phyloP scores from a whole-genome alignment of 108 stramenopile species.

The Pseudonitzschia pungens region DNA sequence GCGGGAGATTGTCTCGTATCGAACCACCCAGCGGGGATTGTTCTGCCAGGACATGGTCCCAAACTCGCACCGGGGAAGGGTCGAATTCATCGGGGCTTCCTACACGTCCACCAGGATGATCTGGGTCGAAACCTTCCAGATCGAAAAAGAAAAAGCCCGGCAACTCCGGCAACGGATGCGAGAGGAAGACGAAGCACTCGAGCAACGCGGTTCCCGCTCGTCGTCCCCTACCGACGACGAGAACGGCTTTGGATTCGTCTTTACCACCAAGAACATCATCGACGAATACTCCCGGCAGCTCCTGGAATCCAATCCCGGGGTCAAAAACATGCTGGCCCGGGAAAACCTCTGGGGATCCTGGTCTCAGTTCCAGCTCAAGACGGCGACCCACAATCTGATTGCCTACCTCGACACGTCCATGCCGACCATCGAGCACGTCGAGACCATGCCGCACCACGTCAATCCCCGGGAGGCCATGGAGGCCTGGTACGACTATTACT shows the following conservation, averaged over 20 bases:
- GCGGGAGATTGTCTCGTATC: slow-evolving; percentile 10
- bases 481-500: slow-evolving; percentile 13
- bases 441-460: neutral
- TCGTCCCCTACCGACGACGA: neutral
- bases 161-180: neutral
- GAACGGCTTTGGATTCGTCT: slow-evolving; percentile 1
- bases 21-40: slow-evolving; percentile 3
- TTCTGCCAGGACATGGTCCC: slow-evolving; percentile 9
- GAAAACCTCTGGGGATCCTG: slow-evolving; percentile 8
- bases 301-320: neutral
- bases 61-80: slow-evolving; percentile 1
- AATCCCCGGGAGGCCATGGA: slow-evolving; percentile 15
- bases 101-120: slow-evolving; percentile 14
- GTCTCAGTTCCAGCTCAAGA: slow-evolving; percentile 14
- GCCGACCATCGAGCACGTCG: slow-evolving; percentile 9
- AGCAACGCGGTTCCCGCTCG: neutral
- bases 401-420: slow-evolving; percentile 10
- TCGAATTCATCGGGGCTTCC: slow-evolving; percentile 10
- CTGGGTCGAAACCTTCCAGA: slow-evolving; percentile 11
- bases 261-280: neutral
- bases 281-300: neutral
- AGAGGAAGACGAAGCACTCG: neutral
- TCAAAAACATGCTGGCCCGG: neutral
- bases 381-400: slow-evolving; percentile 6
- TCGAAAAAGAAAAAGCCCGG: neutral